phyloP scores from a whole-genome alignment of 2,329 filamentous ascomycete genomes.

The Thermomyces lanuginosus region DNA sequence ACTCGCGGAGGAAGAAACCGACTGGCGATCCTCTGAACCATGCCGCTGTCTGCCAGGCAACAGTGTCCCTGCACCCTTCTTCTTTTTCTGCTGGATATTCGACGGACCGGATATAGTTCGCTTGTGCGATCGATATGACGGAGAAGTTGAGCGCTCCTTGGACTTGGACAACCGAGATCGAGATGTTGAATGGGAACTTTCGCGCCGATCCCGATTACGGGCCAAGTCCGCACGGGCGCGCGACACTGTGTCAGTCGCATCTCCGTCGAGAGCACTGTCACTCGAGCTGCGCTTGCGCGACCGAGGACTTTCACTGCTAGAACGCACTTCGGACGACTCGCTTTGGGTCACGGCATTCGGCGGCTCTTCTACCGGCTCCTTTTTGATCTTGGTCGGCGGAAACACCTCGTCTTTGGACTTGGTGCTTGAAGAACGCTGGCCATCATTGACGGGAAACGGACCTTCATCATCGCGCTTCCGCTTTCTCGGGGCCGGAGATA shows the following conservation, averaged over 20 bases:
- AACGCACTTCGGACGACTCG: slow-evolving; percentile 9
- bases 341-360: slow-evolving; percentile 11
- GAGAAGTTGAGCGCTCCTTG: slow-evolving; percentile 20
- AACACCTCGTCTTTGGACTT: slow-evolving; percentile 17
- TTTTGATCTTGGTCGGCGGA: slow-evolving; percentile 17
- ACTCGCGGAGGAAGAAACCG: slow-evolving; percentile 29
- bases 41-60: slow-evolving; percentile 27
- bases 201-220: slow-evolving; percentile 13
- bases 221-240: slow-evolving; percentile 4
- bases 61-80: slow-evolving; percentile 25
- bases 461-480: slow-evolving; percentile 10
- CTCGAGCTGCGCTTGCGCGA: slow-evolving; percentile 22
- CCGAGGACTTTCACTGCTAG: slow-evolving; percentile 7
- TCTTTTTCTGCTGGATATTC: slow-evolving; percentile 17
- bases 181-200: slow-evolving; percentile 13
- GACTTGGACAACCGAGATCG: slow-evolving; percentile 13
- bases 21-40: slow-evolving; percentile 30
- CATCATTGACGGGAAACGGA: slow-evolving; percentile 11
- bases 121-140: slow-evolving; percentile 20
- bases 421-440: slow-evolving; percentile 7
- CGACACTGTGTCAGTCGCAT: slow-evolving; percentile 12
- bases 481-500: slow-evolving; percentile 4
- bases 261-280: slow-evolving; percentile 18
- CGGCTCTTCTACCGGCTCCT: slow-evolving; percentile 20
- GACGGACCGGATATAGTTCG: slow-evolving; percentile 21